phyloP scores from a whole-genome alignment of 148 eudicot genomes.

The Rhododendron vialii region DNA sequence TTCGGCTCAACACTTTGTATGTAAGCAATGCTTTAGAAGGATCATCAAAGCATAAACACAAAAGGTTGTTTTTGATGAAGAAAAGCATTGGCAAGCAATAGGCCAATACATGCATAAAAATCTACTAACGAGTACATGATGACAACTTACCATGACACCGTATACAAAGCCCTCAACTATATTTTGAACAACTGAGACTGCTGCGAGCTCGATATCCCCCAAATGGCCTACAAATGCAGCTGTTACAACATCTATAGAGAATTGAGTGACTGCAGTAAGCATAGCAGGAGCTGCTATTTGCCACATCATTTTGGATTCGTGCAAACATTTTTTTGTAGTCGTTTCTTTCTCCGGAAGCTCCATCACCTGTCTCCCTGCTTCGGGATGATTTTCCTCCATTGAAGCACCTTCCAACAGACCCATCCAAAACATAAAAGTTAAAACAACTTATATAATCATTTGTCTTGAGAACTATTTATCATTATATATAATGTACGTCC shows the following conservation, averaged over 20 bases:
- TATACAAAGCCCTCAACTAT: conserved; percentile 24
- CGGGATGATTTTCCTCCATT: conserved; percentile 10
- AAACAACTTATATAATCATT: neutral
- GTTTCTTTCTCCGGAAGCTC: conserved; percentile 12
- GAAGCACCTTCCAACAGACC: conserved; percentile 15
- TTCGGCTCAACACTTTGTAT: neutral
- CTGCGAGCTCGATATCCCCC: conserved; percentile 23
- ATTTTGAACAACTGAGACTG: conserved; percentile 23
- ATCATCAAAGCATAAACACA: neutral
- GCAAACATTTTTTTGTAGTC: conserved; percentile 7
- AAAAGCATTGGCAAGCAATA: neutral
- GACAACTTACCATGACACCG: conserved; percentile 21
- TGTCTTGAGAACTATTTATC: neutral
- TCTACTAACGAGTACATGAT: neutral
- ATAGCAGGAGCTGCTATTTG: conserved; percentile 21
- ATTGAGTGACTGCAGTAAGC: conserved; percentile 12
- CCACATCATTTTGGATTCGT: conserved; percentile 22
- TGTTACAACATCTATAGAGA: conserved; percentile 16
- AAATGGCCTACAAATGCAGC: conserved; percentile 24
- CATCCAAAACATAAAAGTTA: neutral
- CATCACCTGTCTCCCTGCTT: neutral
- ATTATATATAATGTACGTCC: neutral
- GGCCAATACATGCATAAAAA: neutral
- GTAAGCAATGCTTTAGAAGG: neutral
- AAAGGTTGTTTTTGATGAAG: neutral